Conservation (phyloP, 352 stramenopile genomes). For the Blastocystis sp. region DNA sequence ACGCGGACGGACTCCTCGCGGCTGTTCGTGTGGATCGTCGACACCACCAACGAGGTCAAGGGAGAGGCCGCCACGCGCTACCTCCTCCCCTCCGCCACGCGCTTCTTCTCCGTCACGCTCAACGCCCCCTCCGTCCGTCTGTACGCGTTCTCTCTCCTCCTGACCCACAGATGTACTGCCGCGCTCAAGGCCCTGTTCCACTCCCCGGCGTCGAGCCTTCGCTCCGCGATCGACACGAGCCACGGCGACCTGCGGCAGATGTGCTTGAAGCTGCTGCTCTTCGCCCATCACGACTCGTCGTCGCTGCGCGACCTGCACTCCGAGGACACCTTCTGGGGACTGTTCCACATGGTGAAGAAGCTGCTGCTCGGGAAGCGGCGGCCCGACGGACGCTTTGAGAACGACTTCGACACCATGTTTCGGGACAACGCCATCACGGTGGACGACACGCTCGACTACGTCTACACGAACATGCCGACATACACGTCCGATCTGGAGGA, state of each 20-base stretch:
- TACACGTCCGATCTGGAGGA: constrained; percentile 32
- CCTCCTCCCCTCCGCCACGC: constrained; percentile 6
- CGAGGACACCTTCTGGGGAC: constrained; percentile 40
- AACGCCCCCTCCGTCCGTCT: not conserved
- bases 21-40: constrained; percentile 49
- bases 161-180: not conserved
- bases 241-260: constrained; percentile 35
- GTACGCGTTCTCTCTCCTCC: not conserved
- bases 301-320: not conserved
- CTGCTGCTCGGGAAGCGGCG: constrained; percentile 39
- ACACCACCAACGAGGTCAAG: constrained; percentile 17
- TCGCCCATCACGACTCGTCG: not conserved
- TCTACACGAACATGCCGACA: constrained; percentile 29
- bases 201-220: not conserved
- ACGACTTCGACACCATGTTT: constrained; percentile 28
- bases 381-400: constrained; percentile 17
- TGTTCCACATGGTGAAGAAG: constrained; percentile 72
- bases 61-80: not conserved
- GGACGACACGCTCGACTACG: not conserved
- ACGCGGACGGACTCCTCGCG: not conserved
- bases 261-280: constrained; percentile 49
- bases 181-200: not conserved
- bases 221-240: not conserved
- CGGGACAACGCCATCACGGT: constrained; percentile 42
- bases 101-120: not conserved